phyloP scores from a whole-genome alignment of 2,329 filamentous ascomycete genomes.

The Pseudocercospora ulei region DNA sequence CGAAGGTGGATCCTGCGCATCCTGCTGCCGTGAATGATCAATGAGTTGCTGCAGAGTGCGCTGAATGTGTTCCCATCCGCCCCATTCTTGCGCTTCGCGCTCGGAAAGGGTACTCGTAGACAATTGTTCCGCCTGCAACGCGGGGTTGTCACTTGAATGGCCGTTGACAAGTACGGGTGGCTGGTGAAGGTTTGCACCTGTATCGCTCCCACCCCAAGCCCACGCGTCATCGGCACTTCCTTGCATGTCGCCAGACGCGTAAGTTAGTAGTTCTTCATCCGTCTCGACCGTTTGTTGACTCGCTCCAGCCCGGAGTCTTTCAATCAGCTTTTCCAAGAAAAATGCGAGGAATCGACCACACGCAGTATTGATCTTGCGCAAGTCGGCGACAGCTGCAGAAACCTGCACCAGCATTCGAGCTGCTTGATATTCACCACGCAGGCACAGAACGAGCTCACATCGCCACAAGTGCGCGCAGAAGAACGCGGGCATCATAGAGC shows the following conservation, averaged over 20 bases:
- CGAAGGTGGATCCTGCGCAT: constrained; percentile 16
- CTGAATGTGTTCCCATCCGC: constrained; percentile 69
- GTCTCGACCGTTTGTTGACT: constrained; percentile 42
- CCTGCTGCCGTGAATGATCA: constrained; percentile 38
- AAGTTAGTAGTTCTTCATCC: constrained; percentile 83
- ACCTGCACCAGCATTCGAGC: constrained; percentile 65
- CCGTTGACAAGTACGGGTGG: constrained; percentile 19
- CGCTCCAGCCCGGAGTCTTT: constrained; percentile 43
- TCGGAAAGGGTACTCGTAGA: constrained; percentile 24
- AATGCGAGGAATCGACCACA: constrained; percentile 76
- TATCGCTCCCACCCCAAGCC: constrained; percentile 59
- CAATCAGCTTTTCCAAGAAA: constrained; percentile 60
- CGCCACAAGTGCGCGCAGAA: constrained; percentile 80
- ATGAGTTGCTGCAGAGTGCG: constrained; percentile 50
- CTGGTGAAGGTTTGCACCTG: constrained; percentile 20
- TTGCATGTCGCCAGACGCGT: constrained; percentile 78
- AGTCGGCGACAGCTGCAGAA: constrained; percentile 59
- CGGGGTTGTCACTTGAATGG: constrained; percentile 16
- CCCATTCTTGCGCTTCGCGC: constrained; percentile 52
- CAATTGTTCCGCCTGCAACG: constrained; percentile 21
- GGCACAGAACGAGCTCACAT: constrained; percentile 67
- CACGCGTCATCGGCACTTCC: constrained; percentile 66
- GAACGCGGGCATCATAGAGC: constrained; percentile 61
- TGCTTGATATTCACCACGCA: constrained; percentile 61
- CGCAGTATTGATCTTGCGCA: constrained; percentile 60